A percentile compares a stretch with the other conserved stretches of the same genome.
These are phyloP conservation scores for Aspergillus chevalieri DNA, from an alignment of 2,329 filamentous ascomycete species.

Conservation along the genomic window DNA sequence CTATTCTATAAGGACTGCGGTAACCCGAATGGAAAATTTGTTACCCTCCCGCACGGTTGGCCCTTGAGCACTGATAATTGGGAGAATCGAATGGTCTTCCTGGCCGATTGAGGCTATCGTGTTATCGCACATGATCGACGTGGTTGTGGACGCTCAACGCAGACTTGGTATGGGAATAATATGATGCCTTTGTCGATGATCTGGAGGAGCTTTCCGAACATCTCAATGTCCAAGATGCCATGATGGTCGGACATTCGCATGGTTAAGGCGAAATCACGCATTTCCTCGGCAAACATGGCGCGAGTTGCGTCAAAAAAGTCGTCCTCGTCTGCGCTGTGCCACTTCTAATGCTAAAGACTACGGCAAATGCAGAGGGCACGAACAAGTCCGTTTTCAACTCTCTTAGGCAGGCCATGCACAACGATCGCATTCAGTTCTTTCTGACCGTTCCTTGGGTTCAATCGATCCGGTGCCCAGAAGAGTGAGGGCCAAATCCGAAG, in stretches of 20 bases:
- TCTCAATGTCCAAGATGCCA: conserved; percentile 28
- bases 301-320: conserved; percentile 33
- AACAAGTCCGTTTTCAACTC: conserved; percentile 34
- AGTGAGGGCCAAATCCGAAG: conserved; percentile 34
- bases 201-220: conserved; percentile 30
- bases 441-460: conserved; percentile 32
- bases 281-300: conserved; percentile 31
- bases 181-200: conserved; percentile 38
- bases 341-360: conserved; percentile 31
- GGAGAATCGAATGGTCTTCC: conserved; percentile 37
- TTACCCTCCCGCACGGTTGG: conserved; percentile 38
- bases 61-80: conserved; percentile 36
- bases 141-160: conserved; percentile 36
- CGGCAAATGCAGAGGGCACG: conserved; percentile 28
- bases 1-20: conserved; percentile 43
- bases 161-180: conserved; percentile 37
- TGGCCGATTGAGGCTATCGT: conserved; percentile 33
- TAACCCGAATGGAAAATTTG: conserved; percentile 25
- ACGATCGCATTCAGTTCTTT: conserved; percentile 32
- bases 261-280: conserved; percentile 39
- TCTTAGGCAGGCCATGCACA: conserved; percentile 31
- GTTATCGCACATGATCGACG: conserved; percentile 31
- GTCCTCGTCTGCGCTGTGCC: conserved; percentile 35
- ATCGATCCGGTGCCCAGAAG: conserved; percentile 22
- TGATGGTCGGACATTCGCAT: conserved; percentile 37